Base-by-base conservation (phyloP, 768 basidiomycete species). In the Lactarius pseudohatsudake region DNA sequence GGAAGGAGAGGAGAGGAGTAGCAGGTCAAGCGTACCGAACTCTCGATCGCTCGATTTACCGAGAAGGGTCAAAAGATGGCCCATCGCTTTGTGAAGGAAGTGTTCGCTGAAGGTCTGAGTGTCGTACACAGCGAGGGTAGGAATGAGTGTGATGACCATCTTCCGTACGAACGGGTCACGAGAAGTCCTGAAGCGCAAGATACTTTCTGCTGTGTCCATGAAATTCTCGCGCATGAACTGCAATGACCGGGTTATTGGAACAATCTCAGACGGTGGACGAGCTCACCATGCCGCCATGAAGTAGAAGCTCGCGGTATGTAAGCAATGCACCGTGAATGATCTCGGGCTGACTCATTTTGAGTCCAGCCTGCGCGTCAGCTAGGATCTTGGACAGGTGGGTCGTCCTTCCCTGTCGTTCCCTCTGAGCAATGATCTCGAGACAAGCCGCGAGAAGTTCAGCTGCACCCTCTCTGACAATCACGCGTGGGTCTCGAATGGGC, bases 101-200 rank as follows among this genome's bases (percentile, higher is more conserved):
- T 92, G 89, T 72, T 91, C 89, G 53, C 89, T 89, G 72, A 99
- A 99, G 0, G 90, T 92, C 74, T 92, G 88, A 1, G 92, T 92
- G 74, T 98, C 94, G 76, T 98, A 99, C 3, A 90, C 88, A 28
- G 96, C 96, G 68, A 98, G 85, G 5, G 92, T 92, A 0, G 97
- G 96, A 55, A 99, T 95, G 74, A 99, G 86, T 9, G 92, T 91
- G 73, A 98, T 95, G 66, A 98, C 96, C 80, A 94, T 94, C 76
- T 92, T 91, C 54, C 94, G 88, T 66, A 99, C 90, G 45, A 94
- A 85, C 22, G 85, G 79, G 72, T 99, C 97, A 69, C 93, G 85
- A 75, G 94, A 91, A 10, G 89, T 85, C 75, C 89, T 90, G 81
- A 96, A 97, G 43, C 87, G 85, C 34, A 98, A 81, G 57, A 98